These are phyloP conservation scores for Diplocarpon mali DNA, from an alignment of 2,329 filamentous ascomycete species.

Conservation along the genomic window DNA sequence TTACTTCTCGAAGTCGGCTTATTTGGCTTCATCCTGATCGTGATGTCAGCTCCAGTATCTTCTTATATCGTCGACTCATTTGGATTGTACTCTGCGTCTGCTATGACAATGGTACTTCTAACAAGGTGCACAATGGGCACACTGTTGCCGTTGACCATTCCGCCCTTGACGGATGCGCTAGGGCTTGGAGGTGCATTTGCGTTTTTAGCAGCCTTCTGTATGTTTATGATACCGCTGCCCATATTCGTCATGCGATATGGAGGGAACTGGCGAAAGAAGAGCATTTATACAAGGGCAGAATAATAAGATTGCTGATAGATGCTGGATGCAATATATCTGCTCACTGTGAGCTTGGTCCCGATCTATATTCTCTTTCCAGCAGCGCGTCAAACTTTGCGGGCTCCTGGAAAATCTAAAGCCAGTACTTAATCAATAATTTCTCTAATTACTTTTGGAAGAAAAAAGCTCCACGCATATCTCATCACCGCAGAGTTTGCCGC, in stretches of 20 bases:
- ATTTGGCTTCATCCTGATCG: slow-evolving; percentile 38
- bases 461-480: too few species aligned
- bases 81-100: slow-evolving; percentile 27
- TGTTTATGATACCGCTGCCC: slow-evolving; percentile 40
- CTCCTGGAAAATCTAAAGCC: too few species aligned
- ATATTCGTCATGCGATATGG: slow-evolving; percentile 41
- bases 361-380: too few species aligned
- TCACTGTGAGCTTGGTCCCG: too few species aligned
- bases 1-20: slow-evolving; percentile 35
- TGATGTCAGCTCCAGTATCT: slow-evolving; percentile 33
- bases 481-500: too few species aligned
- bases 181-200: slow-evolving; percentile 31
- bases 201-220: slow-evolving; percentile 28
- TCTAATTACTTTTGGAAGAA: too few species aligned
- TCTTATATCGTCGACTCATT: slow-evolving; percentile 44
- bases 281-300: slow-evolving; percentile 36
- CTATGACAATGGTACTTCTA: slow-evolving; percentile 30
- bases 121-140: slow-evolving; percentile 32
- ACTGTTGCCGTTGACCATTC: slow-evolving; percentile 41
- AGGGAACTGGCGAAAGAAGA: slow-evolving; percentile 38
- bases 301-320: too few species aligned
- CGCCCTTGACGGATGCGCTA: slow-evolving; percentile 35
- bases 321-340: too few species aligned
- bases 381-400: too few species aligned
- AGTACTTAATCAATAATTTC: too few species aligned